Percentiles rank a stretch among this genome's conserved stretches.
These are phyloP conservation scores for Ophiocordyceps camponoti-floridani DNA, from an alignment of 2,329 filamentous ascomycete species.

Conservation along the genomic window DNA sequence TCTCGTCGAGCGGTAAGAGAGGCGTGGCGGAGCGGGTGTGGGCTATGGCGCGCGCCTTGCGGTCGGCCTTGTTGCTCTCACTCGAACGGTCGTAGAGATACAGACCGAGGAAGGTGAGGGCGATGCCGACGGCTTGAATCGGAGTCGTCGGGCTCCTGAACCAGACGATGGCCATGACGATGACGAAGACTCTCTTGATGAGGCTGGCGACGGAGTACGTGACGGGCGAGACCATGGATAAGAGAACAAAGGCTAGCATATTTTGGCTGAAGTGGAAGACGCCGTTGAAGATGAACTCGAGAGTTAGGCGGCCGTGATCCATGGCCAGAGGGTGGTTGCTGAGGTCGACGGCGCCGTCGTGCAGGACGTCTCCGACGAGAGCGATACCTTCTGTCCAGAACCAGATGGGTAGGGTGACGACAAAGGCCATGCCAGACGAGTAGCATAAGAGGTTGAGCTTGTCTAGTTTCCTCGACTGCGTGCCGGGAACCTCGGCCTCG, in stretches of 20 bases:
- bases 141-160: constrained; percentile 78
- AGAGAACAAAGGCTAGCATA: constrained; percentile 79
- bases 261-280: constrained; percentile 94
- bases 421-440: constrained; percentile 82
- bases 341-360: constrained; percentile 59
- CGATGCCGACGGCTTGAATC: constrained; percentile 71
- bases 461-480: constrained; percentile 64
- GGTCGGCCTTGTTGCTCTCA: constrained; percentile 74
- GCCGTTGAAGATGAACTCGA: constrained; percentile 96
- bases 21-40: constrained; percentile 18
- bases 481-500: constrained; percentile 51
- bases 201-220: constrained; percentile 93
- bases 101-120: constrained; percentile 74
- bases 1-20: constrained; percentile 48
- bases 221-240: constrained; percentile 88
- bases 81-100: constrained; percentile 92
- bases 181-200: constrained; percentile 95
- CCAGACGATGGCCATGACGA: constrained; percentile 88
- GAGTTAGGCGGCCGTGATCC: constrained; percentile 50
- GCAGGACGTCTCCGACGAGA: constrained; percentile 59
- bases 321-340: constrained; percentile 44
- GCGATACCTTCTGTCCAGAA: constrained; percentile 74
- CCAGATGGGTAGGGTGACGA: constrained; percentile 83
- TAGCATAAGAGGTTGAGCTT: constrained; percentile 95
- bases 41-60: constrained; percentile 51